Conservation (phyloP, 768 basidiomycete genomes). For the Macrocybe gigantea region DNA sequence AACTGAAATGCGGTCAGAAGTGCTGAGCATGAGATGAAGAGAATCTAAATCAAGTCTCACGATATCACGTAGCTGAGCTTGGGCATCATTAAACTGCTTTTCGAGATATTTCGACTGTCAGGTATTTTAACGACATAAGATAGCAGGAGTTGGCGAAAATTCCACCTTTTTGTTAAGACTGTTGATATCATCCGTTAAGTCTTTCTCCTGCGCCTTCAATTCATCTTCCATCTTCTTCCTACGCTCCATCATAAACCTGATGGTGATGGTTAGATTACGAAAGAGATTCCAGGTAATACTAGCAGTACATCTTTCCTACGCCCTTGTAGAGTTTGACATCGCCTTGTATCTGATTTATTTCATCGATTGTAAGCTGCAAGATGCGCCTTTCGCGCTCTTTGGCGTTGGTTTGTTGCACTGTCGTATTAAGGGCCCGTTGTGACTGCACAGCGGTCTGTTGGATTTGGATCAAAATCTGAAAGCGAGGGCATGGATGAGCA, state of each 20-base stretch:
- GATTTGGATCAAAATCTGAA: slow-evolving; percentile 86
- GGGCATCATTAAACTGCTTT: slow-evolving; percentile 90
- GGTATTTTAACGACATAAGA: not conserved
- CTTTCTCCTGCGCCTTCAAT: slow-evolving; percentile 73
- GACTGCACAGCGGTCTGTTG: slow-evolving; percentile 88
- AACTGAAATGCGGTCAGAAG: slow-evolving; percentile 32
- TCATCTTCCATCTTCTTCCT: slow-evolving; percentile 73
- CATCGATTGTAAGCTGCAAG: slow-evolving; percentile 82
- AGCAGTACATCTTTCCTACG: slow-evolving; percentile 86
- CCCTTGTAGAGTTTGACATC: slow-evolving; percentile 88
- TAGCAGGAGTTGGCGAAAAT: not conserved
- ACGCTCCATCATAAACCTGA: slow-evolving; percentile 88
- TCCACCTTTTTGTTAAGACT: slow-evolving; percentile 82
- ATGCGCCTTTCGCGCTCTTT: slow-evolving; percentile 91
- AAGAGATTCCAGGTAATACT: not conserved
- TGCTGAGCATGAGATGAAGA: not conserved
- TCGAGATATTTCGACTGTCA: slow-evolving; percentile 82
- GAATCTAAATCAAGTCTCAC: slow-evolving; percentile 33
- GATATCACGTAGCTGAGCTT: slow-evolving; percentile 80
- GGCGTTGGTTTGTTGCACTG: slow-evolving; percentile 66
- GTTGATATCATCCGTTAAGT: slow-evolving; percentile 76
- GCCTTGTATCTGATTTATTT: slow-evolving; percentile 65
- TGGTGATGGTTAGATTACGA: not conserved
- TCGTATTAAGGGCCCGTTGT: slow-evolving; percentile 67
- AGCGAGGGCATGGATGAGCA: slow-evolving; percentile 15